A percentile compares a stretch with the other conserved stretches of the same genome.
phyloP scores from a whole-genome alignment of 192 early-diverging fungal species.

The Gaertneriomyces sp. region DNA sequence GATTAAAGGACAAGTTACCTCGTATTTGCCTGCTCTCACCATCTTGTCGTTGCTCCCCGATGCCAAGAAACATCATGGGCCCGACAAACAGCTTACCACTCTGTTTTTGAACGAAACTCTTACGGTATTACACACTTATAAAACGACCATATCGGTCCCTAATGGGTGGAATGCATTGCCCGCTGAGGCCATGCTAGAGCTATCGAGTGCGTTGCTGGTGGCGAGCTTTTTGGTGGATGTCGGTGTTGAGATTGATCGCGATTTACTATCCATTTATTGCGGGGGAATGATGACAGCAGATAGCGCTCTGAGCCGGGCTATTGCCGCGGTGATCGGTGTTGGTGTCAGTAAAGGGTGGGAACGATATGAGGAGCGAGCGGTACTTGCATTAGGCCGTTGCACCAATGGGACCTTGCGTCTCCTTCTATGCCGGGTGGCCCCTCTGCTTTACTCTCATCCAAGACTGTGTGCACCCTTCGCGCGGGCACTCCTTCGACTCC shows the following conservation, averaged over 20 bases:
- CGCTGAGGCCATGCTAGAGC: constrained; percentile 18
- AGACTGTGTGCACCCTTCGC: constrained; percentile 32
- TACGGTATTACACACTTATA: constrained; percentile 41
- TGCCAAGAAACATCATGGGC: constrained; percentile 3
- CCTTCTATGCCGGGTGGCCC: constrained; percentile 1
- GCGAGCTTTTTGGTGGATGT: constrained; percentile 1
- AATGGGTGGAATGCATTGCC: background rate
- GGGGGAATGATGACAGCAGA: no score
- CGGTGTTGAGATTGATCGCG: background rate
- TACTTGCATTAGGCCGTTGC: no score
- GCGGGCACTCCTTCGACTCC: constrained; percentile 24
- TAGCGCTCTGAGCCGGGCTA: no score
- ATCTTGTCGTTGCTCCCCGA: constrained; percentile 7
- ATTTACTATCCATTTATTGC: constrained; percentile 1
- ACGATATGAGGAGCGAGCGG: no score
- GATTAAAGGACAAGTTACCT: constrained; percentile 25
- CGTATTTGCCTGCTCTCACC: constrained; percentile 7
- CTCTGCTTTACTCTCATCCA: constrained; percentile 16
- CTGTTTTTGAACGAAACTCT: constrained; percentile 43
- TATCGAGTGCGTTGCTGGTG: constrained; percentile 24
- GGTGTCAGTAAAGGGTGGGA: no score
- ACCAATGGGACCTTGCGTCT: no score
- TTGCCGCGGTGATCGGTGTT: no score
- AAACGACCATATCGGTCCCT: background rate
- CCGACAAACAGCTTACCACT: constrained; percentile 25